phyloP scores from a whole-genome alignment of 345 rosid species.

The Salix purpurea region DNA sequence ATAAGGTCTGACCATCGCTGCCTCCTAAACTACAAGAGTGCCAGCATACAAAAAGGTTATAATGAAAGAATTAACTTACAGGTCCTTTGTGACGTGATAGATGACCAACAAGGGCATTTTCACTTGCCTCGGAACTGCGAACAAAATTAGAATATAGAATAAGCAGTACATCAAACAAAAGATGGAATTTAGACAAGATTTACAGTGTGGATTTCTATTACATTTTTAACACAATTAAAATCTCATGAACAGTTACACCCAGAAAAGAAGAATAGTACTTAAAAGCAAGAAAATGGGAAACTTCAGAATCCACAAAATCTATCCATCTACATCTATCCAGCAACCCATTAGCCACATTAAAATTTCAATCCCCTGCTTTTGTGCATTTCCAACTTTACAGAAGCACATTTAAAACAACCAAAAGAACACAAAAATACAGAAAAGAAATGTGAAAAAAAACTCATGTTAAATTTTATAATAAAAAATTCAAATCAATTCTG shows the following conservation, averaged over 20 bases:
- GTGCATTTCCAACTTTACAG: not conserved
- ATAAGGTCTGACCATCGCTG: slow-evolving; percentile 5
- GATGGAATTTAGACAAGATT: not conserved
- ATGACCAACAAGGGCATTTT: slow-evolving; percentile 59
- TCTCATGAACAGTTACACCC: not conserved
- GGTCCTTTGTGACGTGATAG: slow-evolving; percentile 90
- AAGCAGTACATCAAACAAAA: not conserved
- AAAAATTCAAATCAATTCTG: not conserved
- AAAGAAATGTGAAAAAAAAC: not conserved
- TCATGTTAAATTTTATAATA: not conserved
- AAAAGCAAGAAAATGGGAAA: not conserved
- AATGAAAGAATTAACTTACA: slow-evolving; percentile 51
- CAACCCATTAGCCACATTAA: not conserved
- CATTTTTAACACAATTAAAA: not conserved
- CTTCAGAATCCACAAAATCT: not conserved
- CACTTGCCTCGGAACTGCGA: slow-evolving; percentile 60
- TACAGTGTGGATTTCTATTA: not conserved
- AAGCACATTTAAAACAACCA: not conserved
- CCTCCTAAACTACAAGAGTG: not conserved
- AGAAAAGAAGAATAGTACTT: not conserved
- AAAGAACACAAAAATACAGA: not conserved
- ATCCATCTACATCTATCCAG: not conserved
- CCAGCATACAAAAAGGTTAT: not conserved
- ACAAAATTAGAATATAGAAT: not conserved
- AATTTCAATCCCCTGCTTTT: not conserved